phyloP scores from a whole-genome alignment of 352 stramenopile species.

The Globisporangium paddicum region DNA sequence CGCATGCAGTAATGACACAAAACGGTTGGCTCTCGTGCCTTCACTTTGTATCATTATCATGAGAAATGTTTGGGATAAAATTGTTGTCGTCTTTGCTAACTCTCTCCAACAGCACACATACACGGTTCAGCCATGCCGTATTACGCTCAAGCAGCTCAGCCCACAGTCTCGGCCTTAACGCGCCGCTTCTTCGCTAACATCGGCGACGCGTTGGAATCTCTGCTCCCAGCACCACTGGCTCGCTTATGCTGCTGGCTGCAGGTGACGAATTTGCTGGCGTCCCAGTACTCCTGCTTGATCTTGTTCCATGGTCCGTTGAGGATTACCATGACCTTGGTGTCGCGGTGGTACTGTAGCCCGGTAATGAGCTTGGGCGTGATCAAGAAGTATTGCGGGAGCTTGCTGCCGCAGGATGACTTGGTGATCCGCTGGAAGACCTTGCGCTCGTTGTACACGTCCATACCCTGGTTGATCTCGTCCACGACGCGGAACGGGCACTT shows the following conservation, averaged over 20 bases:
- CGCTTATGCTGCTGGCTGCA: constrained; percentile 36
- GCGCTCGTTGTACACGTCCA: constrained; percentile 89
- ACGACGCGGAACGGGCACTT: constrained; percentile 87
- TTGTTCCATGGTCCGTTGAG: constrained; percentile 85
- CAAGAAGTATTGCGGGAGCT: constrained; percentile 86
- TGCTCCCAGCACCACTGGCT: neutral
- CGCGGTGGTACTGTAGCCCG: constrained; percentile 73
- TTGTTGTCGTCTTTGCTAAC: neutral
- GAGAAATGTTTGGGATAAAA: neutral
- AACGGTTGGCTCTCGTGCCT: neutral
- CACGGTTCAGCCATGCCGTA: neutral
- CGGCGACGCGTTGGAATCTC: neutral
- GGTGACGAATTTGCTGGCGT: constrained; percentile 47
- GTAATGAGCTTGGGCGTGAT: constrained; percentile 89
- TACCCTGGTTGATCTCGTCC: constrained; percentile 89
- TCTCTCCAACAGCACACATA: neutral
- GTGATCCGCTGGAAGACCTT: constrained; percentile 89
- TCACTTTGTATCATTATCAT: neutral
- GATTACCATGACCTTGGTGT: constrained; percentile 88
- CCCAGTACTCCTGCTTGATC: constrained; percentile 70
- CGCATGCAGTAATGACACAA: neutral
- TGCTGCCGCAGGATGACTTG: constrained; percentile 82
- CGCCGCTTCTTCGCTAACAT: constrained; percentile 16
- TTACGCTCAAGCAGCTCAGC: neutral
- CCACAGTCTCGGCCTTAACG: constrained; percentile 6